Evolutionary conservation across 192 early-diverging fungal species (phyloP).

Genomic region (Backusella mclennaniae): DNA sequence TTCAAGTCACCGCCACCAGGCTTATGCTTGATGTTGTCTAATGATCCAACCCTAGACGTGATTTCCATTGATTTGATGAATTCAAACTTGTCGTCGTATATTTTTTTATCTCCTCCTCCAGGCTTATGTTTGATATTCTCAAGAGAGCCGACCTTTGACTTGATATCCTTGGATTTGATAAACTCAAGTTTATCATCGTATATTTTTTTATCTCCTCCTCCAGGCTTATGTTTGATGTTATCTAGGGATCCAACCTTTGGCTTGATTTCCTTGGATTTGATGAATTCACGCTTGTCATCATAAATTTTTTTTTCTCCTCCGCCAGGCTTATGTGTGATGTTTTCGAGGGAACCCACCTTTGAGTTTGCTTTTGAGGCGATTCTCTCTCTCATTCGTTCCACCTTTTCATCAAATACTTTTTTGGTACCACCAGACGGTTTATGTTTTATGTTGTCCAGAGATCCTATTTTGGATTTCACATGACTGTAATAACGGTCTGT

Average conservation of each 20-base stretch:
- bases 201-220: not conserved
- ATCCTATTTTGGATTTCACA: slow-evolving; percentile 17
- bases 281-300: slow-evolving; percentile 15
- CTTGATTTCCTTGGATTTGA: not conserved
- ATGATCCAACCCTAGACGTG: slow-evolving; percentile 11
- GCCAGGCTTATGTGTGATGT: not conserved
- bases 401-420: not conserved
- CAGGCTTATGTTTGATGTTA: slow-evolving; percentile 15
- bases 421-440: slow-evolving; percentile 18
- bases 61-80: slow-evolving; percentile 18
- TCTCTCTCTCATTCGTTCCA: not conserved
- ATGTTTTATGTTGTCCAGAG: slow-evolving; percentile 12
- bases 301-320: slow-evolving; percentile 12
- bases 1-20: slow-evolving; percentile 11
- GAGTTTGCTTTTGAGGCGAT: not conserved
- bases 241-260: slow-evolving; percentile 10
- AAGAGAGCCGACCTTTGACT: not conserved
- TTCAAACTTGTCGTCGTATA: slow-evolving; percentile 5
- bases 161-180: slow-evolving; percentile 11
- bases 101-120: not conserved
- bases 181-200: slow-evolving; percentile 11
- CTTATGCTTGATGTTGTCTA: slow-evolving; percentile 25
- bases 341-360: not conserved
- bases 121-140: slow-evolving; percentile 6
- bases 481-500: slow-evolving; percentile 3